Conservation (phyloP, 768 basidiomycete genomes). For the Amanita exitialis region DNA sequence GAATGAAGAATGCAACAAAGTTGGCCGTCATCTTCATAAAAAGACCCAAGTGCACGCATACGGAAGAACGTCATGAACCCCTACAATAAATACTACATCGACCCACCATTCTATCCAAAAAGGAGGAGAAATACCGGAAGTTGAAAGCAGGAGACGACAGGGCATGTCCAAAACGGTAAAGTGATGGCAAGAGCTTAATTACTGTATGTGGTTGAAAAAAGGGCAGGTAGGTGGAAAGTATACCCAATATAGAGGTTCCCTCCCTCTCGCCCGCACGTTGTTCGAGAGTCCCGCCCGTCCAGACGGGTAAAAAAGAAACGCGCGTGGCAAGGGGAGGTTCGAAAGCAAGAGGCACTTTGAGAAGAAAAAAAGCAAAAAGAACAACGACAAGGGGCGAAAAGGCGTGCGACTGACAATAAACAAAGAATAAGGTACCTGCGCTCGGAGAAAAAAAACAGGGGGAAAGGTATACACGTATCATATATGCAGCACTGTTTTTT, state of each 20-base stretch:
- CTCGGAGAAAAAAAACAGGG: slow-evolving; percentile 5
- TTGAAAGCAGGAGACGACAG: not conserved
- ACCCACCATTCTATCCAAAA: not conserved
- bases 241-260: not conserved
- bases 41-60: not conserved
- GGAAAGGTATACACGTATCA: slow-evolving; percentile 7
- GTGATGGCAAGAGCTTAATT: not conserved
- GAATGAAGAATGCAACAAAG: no score
- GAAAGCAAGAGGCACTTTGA: no score
- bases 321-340: not conserved
- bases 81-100: slow-evolving; percentile 2
- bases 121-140: not conserved
- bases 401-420: not conserved
- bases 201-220: not conserved
- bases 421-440: slow-evolving; percentile 1
- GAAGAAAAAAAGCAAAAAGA: not conserved
- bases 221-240: not conserved
- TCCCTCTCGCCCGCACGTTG: not conserved
- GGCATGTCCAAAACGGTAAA: not conserved
- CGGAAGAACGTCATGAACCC: not conserved
- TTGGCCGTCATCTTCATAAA: not conserved
- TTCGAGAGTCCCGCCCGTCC: not conserved
- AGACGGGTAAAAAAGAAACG: not conserved
- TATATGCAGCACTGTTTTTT: slow-evolving; percentile 10
- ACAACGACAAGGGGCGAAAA: not conserved